These are phyloP conservation scores for Thyridium curvatum DNA, from an alignment of 2,329 filamentous ascomycete genomes.

Conservation along the genomic window DNA sequence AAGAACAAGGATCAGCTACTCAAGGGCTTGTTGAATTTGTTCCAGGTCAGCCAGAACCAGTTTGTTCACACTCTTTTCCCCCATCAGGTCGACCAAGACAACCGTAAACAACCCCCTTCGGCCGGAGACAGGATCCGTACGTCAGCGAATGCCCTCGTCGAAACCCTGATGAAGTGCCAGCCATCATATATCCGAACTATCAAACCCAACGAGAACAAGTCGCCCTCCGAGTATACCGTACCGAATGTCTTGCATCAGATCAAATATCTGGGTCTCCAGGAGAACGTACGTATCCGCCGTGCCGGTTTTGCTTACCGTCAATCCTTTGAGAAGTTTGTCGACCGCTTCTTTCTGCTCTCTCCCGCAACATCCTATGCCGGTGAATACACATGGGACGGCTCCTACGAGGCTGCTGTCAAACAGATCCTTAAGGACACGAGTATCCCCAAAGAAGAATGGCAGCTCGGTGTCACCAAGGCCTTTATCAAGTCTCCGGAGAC, in stretches of 20 bases:
- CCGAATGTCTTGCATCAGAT: constrained; percentile 95
- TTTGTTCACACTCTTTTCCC: constrained; percentile 91
- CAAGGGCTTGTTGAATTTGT: constrained; percentile 86
- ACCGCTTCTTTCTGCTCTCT: constrained; percentile 92
- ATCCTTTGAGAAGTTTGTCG: constrained; percentile 96
- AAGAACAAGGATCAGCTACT: constrained; percentile 98
- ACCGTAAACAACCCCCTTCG: constrained; percentile 87
- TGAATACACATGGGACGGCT: constrained; percentile 93
- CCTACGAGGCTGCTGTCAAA: constrained; percentile 77
- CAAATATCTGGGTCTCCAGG: constrained; percentile 98
- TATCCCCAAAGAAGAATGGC: constrained; percentile 91
- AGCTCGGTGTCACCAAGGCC: constrained; percentile 93
- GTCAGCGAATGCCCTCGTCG: constrained; percentile 90
- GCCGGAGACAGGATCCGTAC: constrained; percentile 93
- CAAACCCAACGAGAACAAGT: constrained; percentile 99
- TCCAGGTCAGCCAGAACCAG: constrained; percentile 73
- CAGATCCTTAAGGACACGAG: constrained; percentile 96
- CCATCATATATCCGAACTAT: constrained; percentile 98
- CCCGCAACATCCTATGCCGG: constrained; percentile 93
- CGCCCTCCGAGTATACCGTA: constrained; percentile 83
- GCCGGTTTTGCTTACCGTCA: constrained; percentile 97
- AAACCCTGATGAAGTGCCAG: constrained; percentile 93
- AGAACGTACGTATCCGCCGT: constrained; percentile 95
- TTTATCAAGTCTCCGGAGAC: constrained; percentile 99
- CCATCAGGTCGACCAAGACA: constrained; percentile 88